Evolutionary conservation across 2,329 filamentous ascomycete species (phyloP), one percentile per base, ranked within the genome.

Genomic region (Fusarium brevicatenulatum): DNA sequence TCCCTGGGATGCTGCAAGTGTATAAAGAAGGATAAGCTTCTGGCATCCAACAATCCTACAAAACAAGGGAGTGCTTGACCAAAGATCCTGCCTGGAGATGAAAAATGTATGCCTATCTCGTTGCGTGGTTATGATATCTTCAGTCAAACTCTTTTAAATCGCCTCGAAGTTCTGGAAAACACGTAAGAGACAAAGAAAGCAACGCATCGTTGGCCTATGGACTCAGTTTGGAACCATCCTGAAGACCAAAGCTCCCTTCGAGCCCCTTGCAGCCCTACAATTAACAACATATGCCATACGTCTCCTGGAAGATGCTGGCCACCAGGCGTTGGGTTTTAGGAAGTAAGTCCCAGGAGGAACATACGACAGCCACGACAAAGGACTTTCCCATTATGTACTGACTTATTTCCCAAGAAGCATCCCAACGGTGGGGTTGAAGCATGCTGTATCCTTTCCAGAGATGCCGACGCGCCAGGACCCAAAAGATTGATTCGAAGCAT

Each of bases 81-180:
- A 34, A 13, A 15, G 15, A 23, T 19, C 11, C 16, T 19, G 7
- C 47, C 30, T 19, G 11, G 30, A 52, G 16, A 19, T 8, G n/a
- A 8, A 13, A 25, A 7, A 9, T 8, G 47, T 2, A 25, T 34
- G 5, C 9, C 30, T 50, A 21, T 50, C 16, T 19, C 16, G n/a
- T 52, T 15, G 11, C 4, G 6, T 23, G 9, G 47, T 34, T 5
- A 23, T 52, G 10, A 2, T 25, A 19, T 52, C 30, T 23, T 23
- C 30, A 34, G 30, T 9, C 16, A 8, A 4, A 6, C 4, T 19
- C 47, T 49, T 19, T 13, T 6, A n/a, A 18, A 18, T 32, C 16
- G n/a, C 21, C 3, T 1, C 4, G 16, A 6, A 9, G 7, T 4
- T 4, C 30, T 23, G 4, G 30, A 19, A 23, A 19, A 4, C 16